Conservation (phyloP, 805 yeast genomes). For the Metschnikowia cubensis region DNA sequence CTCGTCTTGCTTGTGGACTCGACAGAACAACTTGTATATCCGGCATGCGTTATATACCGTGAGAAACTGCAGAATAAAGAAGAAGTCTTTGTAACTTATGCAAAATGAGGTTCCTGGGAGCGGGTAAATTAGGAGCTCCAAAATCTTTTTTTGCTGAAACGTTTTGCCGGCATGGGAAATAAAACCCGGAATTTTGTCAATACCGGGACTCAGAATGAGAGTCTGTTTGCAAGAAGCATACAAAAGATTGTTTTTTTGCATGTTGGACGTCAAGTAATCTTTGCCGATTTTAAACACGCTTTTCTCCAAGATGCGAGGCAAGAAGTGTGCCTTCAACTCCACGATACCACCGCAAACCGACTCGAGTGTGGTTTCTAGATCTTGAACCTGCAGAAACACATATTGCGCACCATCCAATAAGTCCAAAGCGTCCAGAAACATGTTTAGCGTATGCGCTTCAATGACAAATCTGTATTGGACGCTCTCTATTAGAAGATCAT, state of each 20-base stretch:
- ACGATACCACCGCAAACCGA: background rate
- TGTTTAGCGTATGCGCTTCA: background rate
- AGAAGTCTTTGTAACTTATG: slow-evolving; percentile 1
- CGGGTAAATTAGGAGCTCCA: background rate
- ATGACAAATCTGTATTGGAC: slow-evolving; percentile 16
- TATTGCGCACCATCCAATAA: background rate
- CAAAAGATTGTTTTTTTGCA: background rate
- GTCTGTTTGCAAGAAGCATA: background rate
- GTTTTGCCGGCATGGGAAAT: background rate
- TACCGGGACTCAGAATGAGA: background rate
- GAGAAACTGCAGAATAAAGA: background rate
- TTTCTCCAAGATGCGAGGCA: background rate
- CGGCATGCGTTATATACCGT: background rate
- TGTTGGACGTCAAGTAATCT: background rate
- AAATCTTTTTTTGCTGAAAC: background rate
- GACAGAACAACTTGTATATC: background rate
- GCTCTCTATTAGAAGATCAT: slow-evolving; percentile 18
- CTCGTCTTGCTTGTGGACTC: background rate
- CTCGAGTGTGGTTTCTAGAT: background rate
- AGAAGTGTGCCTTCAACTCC: background rate
- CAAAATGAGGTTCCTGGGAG: background rate
- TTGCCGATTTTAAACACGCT: background rate
- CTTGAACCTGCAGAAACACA: background rate
- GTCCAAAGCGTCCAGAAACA: background rate
- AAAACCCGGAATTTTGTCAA: background rate